Percentiles rank a stretch among this genome's conserved stretches.
Evolutionary conservation across 176 grass and related monocot genomes (phyloP).

Genomic region (sorghum (Sorghum bicolor)): Sorghum_bicolor_NCBIv3 NC_012873.2:1618501-1619000

Average conservation of each 20-base stretch:
- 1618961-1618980: neutral
- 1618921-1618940: conserved; percentile 38
- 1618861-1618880: conserved; percentile 73
- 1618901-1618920: conserved; percentile 73
- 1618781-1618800: neutral
- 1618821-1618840: conserved; percentile 51
- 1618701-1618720: neutral
- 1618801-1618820: neutral
- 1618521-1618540: neutral
- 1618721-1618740: neutral
- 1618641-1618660: neutral
- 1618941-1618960: neutral
- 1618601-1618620: neutral
- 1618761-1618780: neutral
- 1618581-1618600: neutral
- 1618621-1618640: neutral
- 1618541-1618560: neutral
- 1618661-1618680: neutral
- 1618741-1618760: neutral
- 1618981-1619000: neutral
- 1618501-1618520: neutral
- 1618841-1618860: conserved; percentile 95
- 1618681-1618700: neutral
- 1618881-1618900: conserved; percentile 68
- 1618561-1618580: neutral